Evolutionary conservation across 75 land plant genomes (phyloP), one percentile per base, ranked within the genome.

Genomic region (Selaginella tamariscina): DNA sequence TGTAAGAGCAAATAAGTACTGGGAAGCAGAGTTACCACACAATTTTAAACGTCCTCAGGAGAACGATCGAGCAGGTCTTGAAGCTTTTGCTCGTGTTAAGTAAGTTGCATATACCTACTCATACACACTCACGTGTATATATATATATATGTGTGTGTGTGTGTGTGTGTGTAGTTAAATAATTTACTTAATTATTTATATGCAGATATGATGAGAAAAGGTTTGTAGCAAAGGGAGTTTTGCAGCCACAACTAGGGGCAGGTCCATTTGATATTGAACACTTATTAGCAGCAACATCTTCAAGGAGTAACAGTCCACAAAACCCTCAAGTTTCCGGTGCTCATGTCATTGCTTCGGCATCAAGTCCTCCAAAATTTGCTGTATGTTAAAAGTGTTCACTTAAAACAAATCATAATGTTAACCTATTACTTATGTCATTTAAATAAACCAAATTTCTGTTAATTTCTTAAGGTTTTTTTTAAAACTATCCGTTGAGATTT

Each of bases 1-100:
- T 59, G 62, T 27, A 59, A 59, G 26, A 59, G 62, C 62, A n/a
- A 59, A 59, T n/a, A 59, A 26, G 26, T 59, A 59, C 26, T 59
- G 62, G 62, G 62, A 59, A 59, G 5, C 62, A 23, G 62, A 59
- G 62, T 23, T 59, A 21, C 62, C 62, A 23, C 27, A 59, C 8
- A 59, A 21, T 59, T 21, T 59, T 23, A 59, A 21, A 21, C 62
- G 62, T 23, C 62, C 62, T 23, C 62, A 59, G 21, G 62, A 59
- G n/a, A 59, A 21, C 21, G 26, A 59, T 27, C 62, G 23, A 23
- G 62, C 26, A 23, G 62, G 24, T 2, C 62, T 59, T 8, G 62
- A 59, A 26, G 26, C 21, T 9, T 59, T 59, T 59, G 26, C 26
- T 5, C 62, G 62, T 59, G 62, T 5, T 5, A 59, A 59, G 62